Evolutionary conservation across 2,329 filamentous ascomycete species (phyloP).

Genomic region (Diplodia corticola): DNA sequence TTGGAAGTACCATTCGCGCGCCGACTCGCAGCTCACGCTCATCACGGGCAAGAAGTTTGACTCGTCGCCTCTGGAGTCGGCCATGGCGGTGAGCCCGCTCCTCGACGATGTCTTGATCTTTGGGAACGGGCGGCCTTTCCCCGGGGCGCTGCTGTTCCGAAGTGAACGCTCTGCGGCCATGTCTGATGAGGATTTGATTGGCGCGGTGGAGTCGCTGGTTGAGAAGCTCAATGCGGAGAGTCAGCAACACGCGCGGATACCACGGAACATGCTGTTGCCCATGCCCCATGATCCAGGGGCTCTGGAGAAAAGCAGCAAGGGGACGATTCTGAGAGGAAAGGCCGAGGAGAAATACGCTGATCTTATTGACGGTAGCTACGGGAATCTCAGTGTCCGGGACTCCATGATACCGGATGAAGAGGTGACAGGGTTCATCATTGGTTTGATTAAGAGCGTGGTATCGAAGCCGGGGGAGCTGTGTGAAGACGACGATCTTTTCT

Average conservation of each 20-base stretch:
- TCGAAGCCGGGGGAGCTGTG: slow-evolving; percentile 24
- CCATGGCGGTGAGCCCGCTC: slow-evolving; percentile 48
- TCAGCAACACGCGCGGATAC: slow-evolving; percentile 54
- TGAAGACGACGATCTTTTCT: slow-evolving; percentile 55
- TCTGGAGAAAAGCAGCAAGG: slow-evolving; percentile 64
- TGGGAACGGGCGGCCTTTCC: slow-evolving; percentile 57
- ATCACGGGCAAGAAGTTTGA: slow-evolving; percentile 70
- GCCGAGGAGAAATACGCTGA: slow-evolving; percentile 53
- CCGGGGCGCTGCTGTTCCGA: slow-evolving; percentile 59
- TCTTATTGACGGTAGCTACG: slow-evolving; percentile 52
- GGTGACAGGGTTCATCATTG: slow-evolving; percentile 36
- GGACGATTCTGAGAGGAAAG: slow-evolving; percentile 55
- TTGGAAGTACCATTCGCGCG: slow-evolving; percentile 64
- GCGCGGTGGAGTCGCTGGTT: slow-evolving; percentile 47
- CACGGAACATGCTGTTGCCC: slow-evolving; percentile 53
- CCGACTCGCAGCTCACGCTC: slow-evolving; percentile 63
- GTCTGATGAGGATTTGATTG: slow-evolving; percentile 43
- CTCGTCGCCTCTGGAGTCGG: slow-evolving; percentile 60
- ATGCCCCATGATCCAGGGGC: slow-evolving; percentile 39
- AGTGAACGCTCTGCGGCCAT: slow-evolving; percentile 31
- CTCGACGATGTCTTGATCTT: slow-evolving; percentile 62
- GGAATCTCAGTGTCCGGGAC: slow-evolving; percentile 27
- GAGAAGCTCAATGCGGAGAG: slow-evolving; percentile 51
- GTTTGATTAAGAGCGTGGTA: slow-evolving; percentile 31
- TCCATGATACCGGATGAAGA: slow-evolving; percentile 33